A percentile compares a stretch with the other conserved stretches of the same genome.
Evolutionary conservation across 495 filamentous ascomycete genomes (phyloP).

Genomic region (Xylaria sp.): DNA sequence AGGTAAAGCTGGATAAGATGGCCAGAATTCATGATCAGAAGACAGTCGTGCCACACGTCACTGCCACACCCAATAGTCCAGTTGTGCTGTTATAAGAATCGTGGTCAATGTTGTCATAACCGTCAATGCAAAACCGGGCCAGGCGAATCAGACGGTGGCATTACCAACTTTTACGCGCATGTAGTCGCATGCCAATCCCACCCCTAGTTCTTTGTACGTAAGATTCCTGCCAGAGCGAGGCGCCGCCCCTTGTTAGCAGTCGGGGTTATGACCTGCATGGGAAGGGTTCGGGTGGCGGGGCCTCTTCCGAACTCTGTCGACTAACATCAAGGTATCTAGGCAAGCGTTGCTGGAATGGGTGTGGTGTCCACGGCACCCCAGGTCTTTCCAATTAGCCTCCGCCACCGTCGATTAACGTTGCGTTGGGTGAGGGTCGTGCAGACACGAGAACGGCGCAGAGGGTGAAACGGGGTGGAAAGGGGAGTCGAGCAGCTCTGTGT

Average conservation of each 20-base stretch:
- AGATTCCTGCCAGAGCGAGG: neutral
- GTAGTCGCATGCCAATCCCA: neutral
- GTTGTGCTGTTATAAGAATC: constrained; percentile 11
- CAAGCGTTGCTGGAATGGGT: neutral
- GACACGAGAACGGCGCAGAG: constrained; percentile 3
- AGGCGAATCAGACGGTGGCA: neutral
- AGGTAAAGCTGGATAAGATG: constrained; percentile 2
- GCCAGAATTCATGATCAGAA: neutral
- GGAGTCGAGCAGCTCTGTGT: neutral
- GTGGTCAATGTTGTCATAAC: constrained; percentile 6
- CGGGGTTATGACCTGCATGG: constrained; percentile 24
- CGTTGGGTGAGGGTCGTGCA: neutral
- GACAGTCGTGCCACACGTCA: neutral
- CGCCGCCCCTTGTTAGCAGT: neutral
- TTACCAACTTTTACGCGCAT: neutral
- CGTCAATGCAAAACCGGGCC: neutral
- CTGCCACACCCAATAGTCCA: neutral
- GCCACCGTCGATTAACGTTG: constrained; percentile 14
- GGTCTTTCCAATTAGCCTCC: constrained; percentile 1
- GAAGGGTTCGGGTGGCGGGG: constrained; percentile 21
- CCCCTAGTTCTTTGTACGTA: constrained; percentile 20
- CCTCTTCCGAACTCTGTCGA: constrained; percentile 5
- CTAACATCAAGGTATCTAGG: neutral
- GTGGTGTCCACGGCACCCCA: neutral
- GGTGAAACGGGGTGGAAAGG: neutral